Conservation (phyloP, 169 alveolate genomes). For the Perkinsus marinus region DNA sequence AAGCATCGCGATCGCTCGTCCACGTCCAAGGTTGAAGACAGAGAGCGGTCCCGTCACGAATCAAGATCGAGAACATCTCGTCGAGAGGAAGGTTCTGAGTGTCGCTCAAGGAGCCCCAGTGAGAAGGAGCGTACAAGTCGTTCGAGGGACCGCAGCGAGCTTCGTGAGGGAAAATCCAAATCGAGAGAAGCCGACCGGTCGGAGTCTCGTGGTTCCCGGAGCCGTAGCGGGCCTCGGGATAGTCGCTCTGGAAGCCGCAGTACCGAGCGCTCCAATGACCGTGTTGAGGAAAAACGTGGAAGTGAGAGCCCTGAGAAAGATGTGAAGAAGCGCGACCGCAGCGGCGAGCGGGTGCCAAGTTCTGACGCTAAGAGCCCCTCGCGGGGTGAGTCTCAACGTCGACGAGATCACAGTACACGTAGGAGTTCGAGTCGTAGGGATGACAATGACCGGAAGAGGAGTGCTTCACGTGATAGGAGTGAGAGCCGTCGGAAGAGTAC, state of each 20-base stretch:
- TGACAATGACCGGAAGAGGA: background rate
- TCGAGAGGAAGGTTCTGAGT: background rate
- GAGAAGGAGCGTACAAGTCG: background rate
- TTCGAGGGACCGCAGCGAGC: background rate
- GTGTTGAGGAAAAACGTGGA: too few species aligned
- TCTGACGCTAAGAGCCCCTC: background rate
- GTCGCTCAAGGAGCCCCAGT: background rate
- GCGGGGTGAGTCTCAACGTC: background rate
- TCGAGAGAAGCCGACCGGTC: background rate
- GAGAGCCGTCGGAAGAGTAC: background rate
- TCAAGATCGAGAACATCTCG: background rate
- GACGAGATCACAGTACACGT: background rate
- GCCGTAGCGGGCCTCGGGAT: background rate
- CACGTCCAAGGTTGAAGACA: background rate
- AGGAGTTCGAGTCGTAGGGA: background rate
- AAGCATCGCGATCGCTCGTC: background rate
- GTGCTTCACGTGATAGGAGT: background rate
- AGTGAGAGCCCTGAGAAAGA: too few species aligned
- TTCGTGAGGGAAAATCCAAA: background rate
- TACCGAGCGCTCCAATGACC: too few species aligned
- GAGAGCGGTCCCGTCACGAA: background rate
- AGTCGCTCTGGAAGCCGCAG: background rate
- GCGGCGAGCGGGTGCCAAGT: too few species aligned
- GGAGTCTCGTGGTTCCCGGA: background rate
- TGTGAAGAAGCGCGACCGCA: too few species aligned